Evolutionary conservation across 2,329 filamentous ascomycete species (phyloP).

Genomic region (Cladosporium cucumerinum): DNA sequence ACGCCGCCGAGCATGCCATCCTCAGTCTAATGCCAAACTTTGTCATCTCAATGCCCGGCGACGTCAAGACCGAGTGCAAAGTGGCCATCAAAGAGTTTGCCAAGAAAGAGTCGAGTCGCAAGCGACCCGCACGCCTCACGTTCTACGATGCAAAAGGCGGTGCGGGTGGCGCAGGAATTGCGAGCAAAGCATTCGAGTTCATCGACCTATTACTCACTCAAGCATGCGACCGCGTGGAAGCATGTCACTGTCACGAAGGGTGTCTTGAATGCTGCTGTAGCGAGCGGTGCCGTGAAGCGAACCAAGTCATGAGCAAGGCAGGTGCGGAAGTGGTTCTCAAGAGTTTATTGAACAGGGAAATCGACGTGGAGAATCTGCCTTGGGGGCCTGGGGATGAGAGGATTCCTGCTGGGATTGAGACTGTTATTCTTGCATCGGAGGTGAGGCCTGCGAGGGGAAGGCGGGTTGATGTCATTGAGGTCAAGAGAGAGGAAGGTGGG

Average conservation of each 20-base stretch:
- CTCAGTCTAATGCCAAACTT: slow-evolving; percentile 85
- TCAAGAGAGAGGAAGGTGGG: slow-evolving; percentile 35
- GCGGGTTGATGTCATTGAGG: slow-evolving; percentile 41
- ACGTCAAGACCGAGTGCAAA: slow-evolving; percentile 94
- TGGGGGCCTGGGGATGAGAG: slow-evolving; percentile 74
- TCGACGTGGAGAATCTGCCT: slow-evolving; percentile 79
- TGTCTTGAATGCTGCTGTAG: slow-evolving; percentile 89
- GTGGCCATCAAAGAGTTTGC: slow-evolving; percentile 83
- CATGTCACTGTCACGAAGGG: slow-evolving; percentile 72
- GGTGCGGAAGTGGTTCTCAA: slow-evolving; percentile 79
- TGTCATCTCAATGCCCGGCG: slow-evolving; percentile 82
- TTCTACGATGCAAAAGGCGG: slow-evolving; percentile 97
- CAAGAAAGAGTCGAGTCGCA: slow-evolving; percentile 64
- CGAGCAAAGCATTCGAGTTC: slow-evolving; percentile 90
- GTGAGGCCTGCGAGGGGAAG: slow-evolving; percentile 51
- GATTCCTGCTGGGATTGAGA: slow-evolving; percentile 71
- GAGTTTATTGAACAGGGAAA: slow-evolving; percentile 68
- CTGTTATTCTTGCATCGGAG: slow-evolving; percentile 69
- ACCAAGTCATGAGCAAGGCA: slow-evolving; percentile 90
- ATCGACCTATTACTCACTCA: slow-evolving; percentile 73
- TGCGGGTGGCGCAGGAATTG: slow-evolving; percentile 76
- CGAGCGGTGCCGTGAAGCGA: slow-evolving; percentile 78
- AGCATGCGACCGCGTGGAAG: slow-evolving; percentile 71
- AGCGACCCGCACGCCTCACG: slow-evolving; percentile 81
- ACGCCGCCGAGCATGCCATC: slow-evolving; percentile 90